Percentiles rank a stretch among this genome's conserved stretches.
Conservation (phyloP, 345 rosid species). For the Geranium rotundifolium region DNA sequence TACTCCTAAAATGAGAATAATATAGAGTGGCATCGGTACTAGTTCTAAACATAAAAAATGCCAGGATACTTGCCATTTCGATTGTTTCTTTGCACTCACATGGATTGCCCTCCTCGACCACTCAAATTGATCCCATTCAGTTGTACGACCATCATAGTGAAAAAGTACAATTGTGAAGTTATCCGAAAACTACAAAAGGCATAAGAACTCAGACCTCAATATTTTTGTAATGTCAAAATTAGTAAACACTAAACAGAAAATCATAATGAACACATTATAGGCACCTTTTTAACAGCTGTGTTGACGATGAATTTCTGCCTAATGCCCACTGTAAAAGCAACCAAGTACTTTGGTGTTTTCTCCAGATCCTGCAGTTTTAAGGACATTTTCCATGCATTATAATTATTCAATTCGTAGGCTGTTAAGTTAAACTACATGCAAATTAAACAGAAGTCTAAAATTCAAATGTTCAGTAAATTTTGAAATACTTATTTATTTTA, state of each 20-base stretch:
- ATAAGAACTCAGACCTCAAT: neutral
- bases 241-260: neutral
- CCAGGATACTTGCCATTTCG: slow-evolving; percentile 17
- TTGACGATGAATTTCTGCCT: neutral
- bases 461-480: too few species aligned
- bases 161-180: slow-evolving; percentile 24
- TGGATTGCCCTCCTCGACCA: slow-evolving; percentile 29
- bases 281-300: neutral
- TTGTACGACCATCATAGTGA: slow-evolving; percentile 26
- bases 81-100: slow-evolving; percentile 21
- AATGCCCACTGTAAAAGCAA: neutral
- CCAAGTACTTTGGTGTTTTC: slow-evolving; percentile 1
- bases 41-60: neutral
- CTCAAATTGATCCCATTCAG: slow-evolving; percentile 29
- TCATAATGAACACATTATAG: neutral
- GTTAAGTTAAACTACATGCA: neutral
- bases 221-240: neutral
- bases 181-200: slow-evolving; percentile 18
- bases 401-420: neutral
- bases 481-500: neutral
- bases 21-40: neutral
- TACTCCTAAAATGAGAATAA: neutral
- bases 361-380: neutral
- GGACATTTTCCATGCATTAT: neutral
- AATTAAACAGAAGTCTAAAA: neutral